Base-by-base conservation (phyloP, 768 basidiomycete genomes). In the Hirschioporus abietinus region DNA sequence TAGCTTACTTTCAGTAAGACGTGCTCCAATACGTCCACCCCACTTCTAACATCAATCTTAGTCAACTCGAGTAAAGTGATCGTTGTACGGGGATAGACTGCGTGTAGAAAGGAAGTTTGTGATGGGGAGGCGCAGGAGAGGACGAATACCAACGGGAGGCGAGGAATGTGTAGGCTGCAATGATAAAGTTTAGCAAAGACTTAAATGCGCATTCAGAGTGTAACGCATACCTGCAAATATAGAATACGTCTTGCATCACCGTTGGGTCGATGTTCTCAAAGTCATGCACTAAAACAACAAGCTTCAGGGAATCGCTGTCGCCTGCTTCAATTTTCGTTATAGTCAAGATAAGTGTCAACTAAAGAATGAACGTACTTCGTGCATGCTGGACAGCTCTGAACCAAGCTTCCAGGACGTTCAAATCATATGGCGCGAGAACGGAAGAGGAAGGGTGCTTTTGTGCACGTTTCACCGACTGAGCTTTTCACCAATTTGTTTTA, bases 201-300 rank as follows among this genome's bases (percentile, higher is more conserved):
- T 17, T 15, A 42, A 35, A 15, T 8, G 8, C 24, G 5, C 24
- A 24, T n/a, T 15, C 35, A 34, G 26, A 36, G 7, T 10, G 17
- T n/a, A 18, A 66, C 59, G 62, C 73, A 34, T 68, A 88, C 91
- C 88, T 90, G 79, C 84, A 90, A 36, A 92, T 87, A 64, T 88
- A 82, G 58, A 92, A 84, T 20, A 92, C 71, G 70, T 93, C 90
- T 71, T 88, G 85, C 62, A 93, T 74, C 1, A 92, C 81, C 1
- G 69, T 65, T 0, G 84, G 76, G 65, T 91, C 89, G 63, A 90
- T 84, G 71, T 87, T 85, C 71, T 93, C 91, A 69, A 93, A 91
- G 66, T 90, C 88, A 66, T 91, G 89, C 24, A 93, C 71, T 15
- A 92, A 71, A 9, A 90, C 78, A 25, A 88, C 80, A 2, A 93